Base-by-base conservation (phyloP, 192 early-diverging fungal genomes). In the Polychytrium aggregatum region DNA sequence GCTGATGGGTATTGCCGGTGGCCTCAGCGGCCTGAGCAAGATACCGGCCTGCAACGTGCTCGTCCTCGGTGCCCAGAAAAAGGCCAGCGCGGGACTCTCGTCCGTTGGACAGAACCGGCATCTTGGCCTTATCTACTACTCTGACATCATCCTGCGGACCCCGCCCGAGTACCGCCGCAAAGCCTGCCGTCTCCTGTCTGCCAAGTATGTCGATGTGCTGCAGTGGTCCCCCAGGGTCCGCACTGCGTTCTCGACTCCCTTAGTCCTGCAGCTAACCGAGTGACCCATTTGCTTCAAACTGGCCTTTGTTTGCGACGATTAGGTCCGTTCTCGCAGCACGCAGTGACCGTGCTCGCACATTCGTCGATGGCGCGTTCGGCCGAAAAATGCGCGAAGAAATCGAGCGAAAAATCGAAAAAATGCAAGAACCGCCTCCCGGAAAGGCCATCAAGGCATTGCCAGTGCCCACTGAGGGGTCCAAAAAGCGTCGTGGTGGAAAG, bases 41-140 rank as follows among this genome's bases (percentile, higher is more conserved):
- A 87, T 98, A 36, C 88, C 96, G 0, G 76, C 89, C 1, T 92
- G 89, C 60, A 92, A 95, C 50, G 67, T 98, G 16, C 71, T 85
- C 51, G 78, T 91, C 11, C 51, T 87, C 10, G 75, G 72, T 9
- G 55, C 60, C 21, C 46, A 56, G 25, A 75, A 62, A 27, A 81
- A 78, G 44, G 62, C 66, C 14, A 76, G 60, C 41, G 72, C 71
- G 27, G 87, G 84, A 7, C 67, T 90, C 45, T 84, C 85, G 3
- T 63, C 55, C 20, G 70, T 77, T 17, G 66, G 82, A 1, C 71
- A 76, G 18, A 69, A 82, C 24, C 75, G 76, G 48, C 85, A 98
- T 49, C 71, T 68, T 1, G 94, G 94, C 1, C 79, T 82, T 18
- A 73, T 94, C 2, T 92, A 82, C 55, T 70, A 87, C 27, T 81